Evolutionary conservation across 2,329 filamentous ascomycete species (phyloP), one percentile per base, ranked within the genome.

Genomic region (Colletotrichum sp.): DNA sequence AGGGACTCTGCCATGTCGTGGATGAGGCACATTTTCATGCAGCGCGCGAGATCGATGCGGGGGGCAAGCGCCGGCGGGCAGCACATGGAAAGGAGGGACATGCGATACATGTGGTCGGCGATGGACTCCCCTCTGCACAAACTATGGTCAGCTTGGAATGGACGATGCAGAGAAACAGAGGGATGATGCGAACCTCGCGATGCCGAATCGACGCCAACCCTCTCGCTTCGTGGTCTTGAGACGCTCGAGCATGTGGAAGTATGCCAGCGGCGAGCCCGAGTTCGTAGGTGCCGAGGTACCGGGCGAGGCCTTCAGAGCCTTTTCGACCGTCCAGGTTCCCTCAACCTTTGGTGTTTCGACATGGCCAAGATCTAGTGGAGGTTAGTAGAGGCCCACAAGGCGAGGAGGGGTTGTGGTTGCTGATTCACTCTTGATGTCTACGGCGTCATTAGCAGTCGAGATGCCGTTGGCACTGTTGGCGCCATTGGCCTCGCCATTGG

Each of bases 101-200:
- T 99, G 86, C 97, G 96, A 86, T 98, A 99, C 97, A 99, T 99
- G 89, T 99, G 97, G 87, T 99, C 97, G 69, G 95, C 91, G 82
- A 99, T 98, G 3, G 95, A 98, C 85, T 99, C 97, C 83, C 95
- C 94, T 73, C 90, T 92, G 77, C 7, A 10, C 16, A n/a, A 6
- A 30, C 16, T 18, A 5, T 24, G 21, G 61, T 63, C 32, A 63
- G 34, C 43, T 52, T 52, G 43, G 4, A 13, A 13, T 3, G 4
- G n/a, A 52, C 43, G n/a, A 52, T 24, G 4, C 43, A 52, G 43
- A 52, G 43, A 48, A 10, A 4, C 43, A 52, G 6, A 28, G 61
- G n/a, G 34, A 63, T n/a, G 14, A n/a, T 24, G 61, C 82, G 58
- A 82, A 92, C 91, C 88, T 85, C 3, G 86, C 79, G 79, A 99